Evolutionary conservation across 352 stramenopile genomes (phyloP).

Genomic region (Albugo laibachii): DNA sequence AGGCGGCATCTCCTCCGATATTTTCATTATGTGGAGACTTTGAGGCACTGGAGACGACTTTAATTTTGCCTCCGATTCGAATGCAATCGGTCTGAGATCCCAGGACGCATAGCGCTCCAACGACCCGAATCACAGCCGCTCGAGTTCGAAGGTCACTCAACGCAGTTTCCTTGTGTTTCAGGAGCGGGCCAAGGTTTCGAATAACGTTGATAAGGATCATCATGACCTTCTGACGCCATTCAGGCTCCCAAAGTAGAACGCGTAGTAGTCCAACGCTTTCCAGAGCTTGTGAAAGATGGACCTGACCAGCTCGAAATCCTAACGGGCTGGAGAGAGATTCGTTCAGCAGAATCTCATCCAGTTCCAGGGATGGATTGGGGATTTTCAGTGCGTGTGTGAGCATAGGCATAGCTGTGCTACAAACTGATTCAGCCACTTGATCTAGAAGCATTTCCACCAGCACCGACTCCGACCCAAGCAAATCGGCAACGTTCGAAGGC

Average conservation of each 20-base stretch:
- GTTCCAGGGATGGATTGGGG: conserved; percentile 2
- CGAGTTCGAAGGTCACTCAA: conserved; percentile 30
- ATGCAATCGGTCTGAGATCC: conserved; percentile 71
- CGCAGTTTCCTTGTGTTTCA: conserved; percentile 18
- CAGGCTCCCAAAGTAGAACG: conserved; percentile 36
- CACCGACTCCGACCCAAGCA: conserved; percentile 63
- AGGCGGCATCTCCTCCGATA: too few relatives aligned
- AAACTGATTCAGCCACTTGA: conserved; percentile 74
- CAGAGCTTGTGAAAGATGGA: conserved; percentile 52
- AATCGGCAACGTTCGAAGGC: conserved; percentile 33
- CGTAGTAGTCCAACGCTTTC: conserved; percentile 69
- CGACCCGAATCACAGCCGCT: conserved; percentile 53
- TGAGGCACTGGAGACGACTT: conserved; percentile 16
- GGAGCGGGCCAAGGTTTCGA: conserved; percentile 43
- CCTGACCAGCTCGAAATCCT: conserved; percentile 60
- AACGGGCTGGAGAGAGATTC: conserved; percentile 69
- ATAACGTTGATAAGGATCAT: conserved; percentile 51
- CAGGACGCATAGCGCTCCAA: conserved; percentile 63
- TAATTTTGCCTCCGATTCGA: conserved; percentile 55
- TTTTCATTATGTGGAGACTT: too few relatives aligned
- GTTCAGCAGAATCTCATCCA: conserved; percentile 12
- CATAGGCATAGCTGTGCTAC: conserved; percentile 47
- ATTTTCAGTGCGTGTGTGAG: conserved; percentile 28
- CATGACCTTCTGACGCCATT: conserved; percentile 36
- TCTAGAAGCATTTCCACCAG: conserved; percentile 70